phyloP scores from a whole-genome alignment of 495 filamentous ascomycete species.

The Rhizodiscina lignyota region DNA sequence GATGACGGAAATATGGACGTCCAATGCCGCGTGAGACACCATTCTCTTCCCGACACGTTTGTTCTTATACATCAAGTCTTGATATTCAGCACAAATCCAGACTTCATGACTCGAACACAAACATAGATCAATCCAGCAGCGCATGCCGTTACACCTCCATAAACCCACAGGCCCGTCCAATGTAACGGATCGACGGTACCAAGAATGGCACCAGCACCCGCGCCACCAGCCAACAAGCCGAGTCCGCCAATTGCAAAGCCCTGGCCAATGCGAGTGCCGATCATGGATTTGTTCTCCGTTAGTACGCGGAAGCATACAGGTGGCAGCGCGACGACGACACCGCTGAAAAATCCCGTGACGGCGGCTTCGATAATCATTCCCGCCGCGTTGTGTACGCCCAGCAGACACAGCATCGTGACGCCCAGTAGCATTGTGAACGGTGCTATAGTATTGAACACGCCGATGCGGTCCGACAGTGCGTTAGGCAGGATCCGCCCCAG shows the following conservation, averaged over 20 bases:
- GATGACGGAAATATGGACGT: no score
- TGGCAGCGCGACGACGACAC: conserved; percentile 16
- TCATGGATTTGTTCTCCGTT: conserved; percentile 11
- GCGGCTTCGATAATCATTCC: conserved; percentile 9
- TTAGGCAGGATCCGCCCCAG: conserved; percentile 17
- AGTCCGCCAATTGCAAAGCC: conserved; percentile 11
- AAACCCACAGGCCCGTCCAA: conserved; percentile 12
- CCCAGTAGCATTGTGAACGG: conserved; percentile 9
- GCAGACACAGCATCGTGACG: conserved; percentile 10
- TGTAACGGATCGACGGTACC: conserved; percentile 1
- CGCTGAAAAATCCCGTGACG: conserved; percentile 15
- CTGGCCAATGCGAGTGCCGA: conserved; percentile 18
- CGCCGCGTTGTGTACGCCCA: conserved; percentile 8
- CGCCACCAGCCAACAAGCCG: conserved; percentile 10
- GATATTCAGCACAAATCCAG: no score
- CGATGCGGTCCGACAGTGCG: conserved; percentile 12
- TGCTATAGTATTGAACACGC: conserved; percentile 13
- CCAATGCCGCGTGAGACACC: no score
- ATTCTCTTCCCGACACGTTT: no score
- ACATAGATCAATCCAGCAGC: conserved; percentile 5
- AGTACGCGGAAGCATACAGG: conserved; percentile 13
- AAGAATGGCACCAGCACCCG: conserved; percentile 13
- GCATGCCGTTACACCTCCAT: conserved; percentile 7
- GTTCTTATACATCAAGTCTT: no score
- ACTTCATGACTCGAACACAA: conserved; percentile 3